Conservation (phyloP, 176 grass and related monocot genomes). For the Guadua angustifolia region DNA sequence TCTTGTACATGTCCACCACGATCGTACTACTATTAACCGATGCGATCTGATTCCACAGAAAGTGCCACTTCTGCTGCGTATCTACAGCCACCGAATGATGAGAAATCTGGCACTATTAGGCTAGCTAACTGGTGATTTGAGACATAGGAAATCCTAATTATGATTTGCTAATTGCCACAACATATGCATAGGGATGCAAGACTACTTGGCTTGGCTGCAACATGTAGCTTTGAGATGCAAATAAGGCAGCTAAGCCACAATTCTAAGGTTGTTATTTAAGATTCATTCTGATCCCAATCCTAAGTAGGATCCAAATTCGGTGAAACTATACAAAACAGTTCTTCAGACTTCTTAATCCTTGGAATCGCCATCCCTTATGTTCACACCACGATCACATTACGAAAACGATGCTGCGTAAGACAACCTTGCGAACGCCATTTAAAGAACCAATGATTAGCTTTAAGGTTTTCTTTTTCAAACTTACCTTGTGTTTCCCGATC, state of each 20-base stretch:
- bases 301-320: neutral
- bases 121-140: neutral
- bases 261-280: neutral
- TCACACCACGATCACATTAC: neutral
- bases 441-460: slow-evolving; percentile 21
- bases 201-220: neutral
- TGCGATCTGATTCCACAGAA: slow-evolving; percentile 13
- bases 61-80: neutral
- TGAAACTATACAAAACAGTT: neutral
- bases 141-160: neutral
- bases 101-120: neutral
- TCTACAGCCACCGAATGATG: neutral
- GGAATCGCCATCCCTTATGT: neutral
- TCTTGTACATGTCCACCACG: slow-evolving; percentile 36
- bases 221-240: neutral
- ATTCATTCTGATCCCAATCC: neutral
- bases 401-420: neutral
- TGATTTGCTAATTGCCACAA: neutral
- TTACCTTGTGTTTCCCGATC: neutral
- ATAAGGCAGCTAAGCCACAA: neutral
- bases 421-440: slow-evolving; percentile 4
- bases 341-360: neutral
- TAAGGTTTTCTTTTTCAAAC: neutral
- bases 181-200: neutral
- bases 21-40: slow-evolving; percentile 24